Percentiles rank a stretch among this genome's conserved stretches.
phyloP scores from a whole-genome alignment of 2,329 filamentous ascomycete genomes.

The Ophiocordyceps robertsii region DNA sequence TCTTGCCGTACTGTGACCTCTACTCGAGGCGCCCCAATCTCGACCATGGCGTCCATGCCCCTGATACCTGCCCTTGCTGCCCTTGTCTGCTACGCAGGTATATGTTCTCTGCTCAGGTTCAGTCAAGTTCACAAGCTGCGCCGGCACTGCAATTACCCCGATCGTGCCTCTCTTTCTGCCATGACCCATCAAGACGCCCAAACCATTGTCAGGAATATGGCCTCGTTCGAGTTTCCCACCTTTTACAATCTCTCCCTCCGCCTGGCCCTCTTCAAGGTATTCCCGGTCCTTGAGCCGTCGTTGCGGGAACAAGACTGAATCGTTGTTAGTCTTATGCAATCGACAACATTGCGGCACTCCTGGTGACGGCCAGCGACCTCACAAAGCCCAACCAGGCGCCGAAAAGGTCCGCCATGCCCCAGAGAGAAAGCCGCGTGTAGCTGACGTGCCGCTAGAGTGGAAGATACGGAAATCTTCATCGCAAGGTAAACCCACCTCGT shows the following conservation, averaged over 20 bases:
- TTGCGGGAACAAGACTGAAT: neutral
- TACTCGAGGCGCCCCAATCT: too few species aligned
- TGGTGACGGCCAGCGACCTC: constrained; percentile 22
- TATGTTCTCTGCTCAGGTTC: too few species aligned
- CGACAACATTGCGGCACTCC: constrained; percentile 21
- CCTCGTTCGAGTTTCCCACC: constrained; percentile 22
- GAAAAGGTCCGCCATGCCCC: too few species aligned
- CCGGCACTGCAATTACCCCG: constrained; percentile 15
- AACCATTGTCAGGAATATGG: constrained; percentile 23
- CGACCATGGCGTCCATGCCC: too few species aligned
- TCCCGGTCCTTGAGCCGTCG: neutral
- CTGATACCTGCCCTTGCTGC: too few species aligned
- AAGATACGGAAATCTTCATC: constrained; percentile 25
- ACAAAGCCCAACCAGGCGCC: constrained; percentile 14
- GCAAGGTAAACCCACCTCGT: too few species aligned
- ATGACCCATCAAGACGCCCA: constrained; percentile 34
- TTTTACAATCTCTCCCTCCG: constrained; percentile 22
- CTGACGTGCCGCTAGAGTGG: constrained; percentile 16
- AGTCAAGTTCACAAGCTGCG: too few species aligned
- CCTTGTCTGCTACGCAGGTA: too few species aligned
- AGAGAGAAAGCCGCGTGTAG: neutral
- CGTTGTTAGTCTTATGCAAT: constrained; percentile 23
- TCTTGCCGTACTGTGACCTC: too few species aligned
- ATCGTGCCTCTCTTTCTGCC: constrained; percentile 20
- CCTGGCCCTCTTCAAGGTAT: constrained; percentile 28